Evolutionary conservation across 768 basidiomycete species (phyloP).

Genomic region (Crassisporium funariophilum): DNA sequence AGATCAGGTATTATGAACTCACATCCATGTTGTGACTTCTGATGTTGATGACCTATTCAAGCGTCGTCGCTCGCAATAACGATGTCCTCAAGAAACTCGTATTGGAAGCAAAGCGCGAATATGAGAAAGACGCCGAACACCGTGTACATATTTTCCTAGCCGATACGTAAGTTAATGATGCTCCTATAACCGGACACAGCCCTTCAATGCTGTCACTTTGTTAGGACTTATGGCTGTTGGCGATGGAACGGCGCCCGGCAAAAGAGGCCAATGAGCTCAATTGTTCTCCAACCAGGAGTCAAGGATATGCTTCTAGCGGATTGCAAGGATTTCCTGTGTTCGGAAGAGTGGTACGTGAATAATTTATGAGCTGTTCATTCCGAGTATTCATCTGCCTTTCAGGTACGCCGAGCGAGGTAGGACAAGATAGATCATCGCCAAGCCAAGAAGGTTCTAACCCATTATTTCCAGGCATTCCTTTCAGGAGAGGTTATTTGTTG

Average conservation of each 20-base stretch:
- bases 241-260: slow-evolving; percentile 87
- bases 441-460: slow-evolving; percentile 11
- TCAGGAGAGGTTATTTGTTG: slow-evolving; percentile 82
- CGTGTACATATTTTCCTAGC: slow-evolving; percentile 89
- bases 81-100: slow-evolving; percentile 87
- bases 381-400: slow-evolving; percentile 6
- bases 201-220: slow-evolving; percentile 11
- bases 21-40: slow-evolving; percentile 3
- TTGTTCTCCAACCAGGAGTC: slow-evolving; percentile 85
- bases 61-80: slow-evolving; percentile 87
- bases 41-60: slow-evolving; percentile 27
- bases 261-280: slow-evolving; percentile 91
- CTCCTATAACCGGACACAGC: slow-evolving; percentile 14
- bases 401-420: slow-evolving; percentile 91
- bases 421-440: slow-evolving; percentile 27
- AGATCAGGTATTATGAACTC: slow-evolving; percentile 62
- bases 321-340: slow-evolving; percentile 81
- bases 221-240: slow-evolving; percentile 76
- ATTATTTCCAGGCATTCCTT: slow-evolving; percentile 69
- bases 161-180: slow-evolving; percentile 66
- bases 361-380: slow-evolving; percentile 16
- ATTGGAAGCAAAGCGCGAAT: slow-evolving; percentile 83
- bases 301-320: slow-evolving; percentile 90
- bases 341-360: slow-evolving; percentile 78
- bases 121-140: slow-evolving; percentile 90